Evolutionary conservation across 148 eudicot species (phyloP).

Genomic region (Fagopyrum homotropicum): DNA sequence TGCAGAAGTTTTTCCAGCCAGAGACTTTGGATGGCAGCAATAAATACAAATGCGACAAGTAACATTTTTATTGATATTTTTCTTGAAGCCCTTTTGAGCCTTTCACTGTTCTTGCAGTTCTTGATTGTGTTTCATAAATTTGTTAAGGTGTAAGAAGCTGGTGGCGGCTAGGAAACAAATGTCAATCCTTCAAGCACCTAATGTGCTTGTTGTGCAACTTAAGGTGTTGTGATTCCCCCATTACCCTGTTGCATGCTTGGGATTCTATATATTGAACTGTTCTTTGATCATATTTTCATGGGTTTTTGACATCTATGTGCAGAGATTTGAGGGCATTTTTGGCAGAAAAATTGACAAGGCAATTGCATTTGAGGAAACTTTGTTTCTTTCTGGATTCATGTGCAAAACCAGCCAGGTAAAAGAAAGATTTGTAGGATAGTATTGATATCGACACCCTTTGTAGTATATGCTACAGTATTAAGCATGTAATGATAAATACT

Average conservation of each 20-base stretch:
- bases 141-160: slow-evolving; percentile 81
- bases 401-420: slow-evolving; percentile 82
- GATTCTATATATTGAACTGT: slow-evolving; percentile 5
- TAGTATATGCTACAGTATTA: slow-evolving; percentile 1
- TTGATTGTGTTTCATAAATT: slow-evolving; percentile 19
- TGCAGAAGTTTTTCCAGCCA: slow-evolving; percentile 83
- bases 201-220: slow-evolving; percentile 89
- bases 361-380: slow-evolving; percentile 72
- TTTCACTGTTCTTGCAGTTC: not conserved
- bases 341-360: slow-evolving; percentile 88
- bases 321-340: slow-evolving; percentile 94
- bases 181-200: slow-evolving; percentile 91
- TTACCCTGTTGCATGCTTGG: not conserved
- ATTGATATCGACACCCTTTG: not conserved
- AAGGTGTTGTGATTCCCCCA: slow-evolving; percentile 42
- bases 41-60: slow-evolving; percentile 96
- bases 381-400: slow-evolving; percentile 93
- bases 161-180: slow-evolving; percentile 91
- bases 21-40: slow-evolving; percentile 92
- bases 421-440: not conserved
- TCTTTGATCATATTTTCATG: slow-evolving; percentile 16
- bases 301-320: slow-evolving; percentile 2
- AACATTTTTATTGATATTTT: slow-evolving; percentile 12
- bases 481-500: not conserved
- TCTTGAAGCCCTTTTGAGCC: not conserved